Base-by-base conservation (phyloP, 768 basidiomycete genomes). In the Tylopilus subfusipes region DNA sequence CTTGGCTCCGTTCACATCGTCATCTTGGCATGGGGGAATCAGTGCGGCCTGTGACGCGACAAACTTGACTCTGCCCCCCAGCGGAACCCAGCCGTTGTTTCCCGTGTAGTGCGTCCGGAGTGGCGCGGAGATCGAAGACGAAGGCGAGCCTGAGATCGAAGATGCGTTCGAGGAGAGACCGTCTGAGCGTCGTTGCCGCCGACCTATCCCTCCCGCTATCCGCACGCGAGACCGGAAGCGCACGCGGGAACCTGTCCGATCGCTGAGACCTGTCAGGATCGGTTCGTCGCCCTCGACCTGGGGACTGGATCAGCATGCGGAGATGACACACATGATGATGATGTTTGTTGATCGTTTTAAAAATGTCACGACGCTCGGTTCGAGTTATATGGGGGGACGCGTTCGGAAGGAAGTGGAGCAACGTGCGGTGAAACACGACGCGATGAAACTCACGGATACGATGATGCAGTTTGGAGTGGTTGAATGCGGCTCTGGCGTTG, bases 61-160 rank as follows among this genome's bases (percentile, higher is more conserved):
- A 18, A 63, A 52, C 49, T 66, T 75, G 24, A 88, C 77, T 44
- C 86, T 79, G 64, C 75, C 77, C 11, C 83, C 83, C 19, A 89
- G 72, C 5, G 86, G 81, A 6, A 78, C 82, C 81, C 83, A 88
- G 2, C 77, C 77, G 3, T 79, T 77, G 55, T 73, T 61, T 38
- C 75, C 77, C 47, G 80, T 76, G 52, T 83, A 71, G 56, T 76
- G 78, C 25, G 82, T 79, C 45, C 83, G 86, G 22, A 93, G 75
- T 18, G 90, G 91, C 1, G 80, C 90, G 36, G 90, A 92, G 57
- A 93, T 86, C 38, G 89, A 90, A 3, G 90, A 91, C 5, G 88
- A 90, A 4, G 79, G 80, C 2, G 89, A 90, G 40, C 79, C 77
- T 7, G 84, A 83, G 21, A 75, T 61, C 31, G 84, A 81, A 19